A percentile compares a stretch with the other conserved stretches of the same genome.
Evolutionary conservation across 2,329 filamentous ascomycete species (phyloP).

Genomic region (Cordyceps tenuipes): DNA sequence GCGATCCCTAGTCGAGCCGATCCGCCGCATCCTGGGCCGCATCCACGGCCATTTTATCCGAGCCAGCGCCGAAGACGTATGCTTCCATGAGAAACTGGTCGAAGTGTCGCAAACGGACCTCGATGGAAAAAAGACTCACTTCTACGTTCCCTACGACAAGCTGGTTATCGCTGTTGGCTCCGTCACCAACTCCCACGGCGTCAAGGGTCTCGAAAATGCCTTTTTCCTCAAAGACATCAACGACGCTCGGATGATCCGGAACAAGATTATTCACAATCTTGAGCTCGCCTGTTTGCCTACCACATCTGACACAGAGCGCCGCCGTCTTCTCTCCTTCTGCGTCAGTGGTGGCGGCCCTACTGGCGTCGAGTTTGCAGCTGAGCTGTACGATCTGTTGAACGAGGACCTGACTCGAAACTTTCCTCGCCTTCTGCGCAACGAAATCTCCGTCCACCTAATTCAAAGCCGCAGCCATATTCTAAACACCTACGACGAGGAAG

Average conservation of each 20-base stretch:
- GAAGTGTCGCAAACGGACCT: slow-evolving; percentile 71
- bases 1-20: slow-evolving; percentile 84
- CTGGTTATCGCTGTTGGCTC: slow-evolving; percentile 88
- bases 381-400: slow-evolving; percentile 91
- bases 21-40: slow-evolving; percentile 70
- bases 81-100: slow-evolving; percentile 84
- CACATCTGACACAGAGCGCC: slow-evolving; percentile 78
- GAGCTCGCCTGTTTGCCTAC: slow-evolving; percentile 90
- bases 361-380: slow-evolving; percentile 94
- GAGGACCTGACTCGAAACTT: slow-evolving; percentile 82
- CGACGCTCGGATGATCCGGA: slow-evolving; percentile 83
- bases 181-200: slow-evolving; percentile 87
- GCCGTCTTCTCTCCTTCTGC: slow-evolving; percentile 87
- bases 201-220: slow-evolving; percentile 88
- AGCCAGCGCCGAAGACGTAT: slow-evolving; percentile 77
- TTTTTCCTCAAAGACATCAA: slow-evolving; percentile 93
- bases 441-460: slow-evolving; percentile 95
- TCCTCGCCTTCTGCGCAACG: slow-evolving; percentile 84
- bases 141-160: slow-evolving; percentile 97
- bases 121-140: slow-evolving; percentile 64
- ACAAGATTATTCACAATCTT: slow-evolving; percentile 79
- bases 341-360: slow-evolving; percentile 91
- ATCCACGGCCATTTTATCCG: slow-evolving; percentile 85
- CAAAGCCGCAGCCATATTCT: slow-evolving; percentile 91
- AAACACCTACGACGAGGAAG: slow-evolving; percentile 94